Percentiles rank a stretch among this genome's conserved stretches.
phyloP scores from a whole-genome alignment of 345 rosid genomes.

The Trapa bicornis region DNA sequence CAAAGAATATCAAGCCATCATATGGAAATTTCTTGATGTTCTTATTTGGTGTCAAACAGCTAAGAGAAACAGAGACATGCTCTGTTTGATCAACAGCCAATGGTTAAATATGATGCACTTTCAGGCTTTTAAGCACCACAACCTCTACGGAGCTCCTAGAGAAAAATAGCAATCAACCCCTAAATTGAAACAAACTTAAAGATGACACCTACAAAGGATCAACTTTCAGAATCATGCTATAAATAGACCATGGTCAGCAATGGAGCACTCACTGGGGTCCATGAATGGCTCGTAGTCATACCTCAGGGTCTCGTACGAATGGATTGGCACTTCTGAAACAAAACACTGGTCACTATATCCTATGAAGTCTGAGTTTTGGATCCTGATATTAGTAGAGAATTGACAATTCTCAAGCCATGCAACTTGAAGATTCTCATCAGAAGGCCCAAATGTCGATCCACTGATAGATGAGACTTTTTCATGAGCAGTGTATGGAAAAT shows the following conservation, averaged over 20 bases:
- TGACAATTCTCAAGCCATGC: conserved; percentile 43
- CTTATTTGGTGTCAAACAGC: conserved; percentile 1
- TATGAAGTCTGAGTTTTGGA: conserved; percentile 30
- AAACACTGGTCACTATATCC: conserved; percentile 29
- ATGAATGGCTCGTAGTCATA: conserved; percentile 40
- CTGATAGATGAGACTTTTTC: conserved; percentile 26
- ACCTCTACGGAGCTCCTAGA: not conserved
- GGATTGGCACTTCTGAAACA: conserved; percentile 36
- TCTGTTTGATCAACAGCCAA: conserved; percentile 1
- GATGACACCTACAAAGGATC: not conserved
- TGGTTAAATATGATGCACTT: not conserved
- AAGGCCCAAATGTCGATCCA: conserved; percentile 18
- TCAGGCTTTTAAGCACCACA: not conserved
- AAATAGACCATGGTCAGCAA: conserved; percentile 60
- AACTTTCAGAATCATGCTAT: conserved; percentile 23
- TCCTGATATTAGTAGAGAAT: conserved; percentile 32
- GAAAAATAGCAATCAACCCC: not conserved
- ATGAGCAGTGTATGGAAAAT: conserved; percentile 24
- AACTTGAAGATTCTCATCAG: conserved; percentile 35
- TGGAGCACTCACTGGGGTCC: conserved; percentile 48
- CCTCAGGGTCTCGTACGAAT: conserved; percentile 37
- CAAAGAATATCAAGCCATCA: too few relatives aligned
- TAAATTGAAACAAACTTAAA: not conserved
- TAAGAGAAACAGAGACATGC: not conserved
- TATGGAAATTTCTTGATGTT: not conserved